A percentile compares a stretch with the other conserved stretches of the same genome.
phyloP scores from a whole-genome alignment of 2,329 filamentous ascomycete genomes.

The Exophiala sp. region DNA sequence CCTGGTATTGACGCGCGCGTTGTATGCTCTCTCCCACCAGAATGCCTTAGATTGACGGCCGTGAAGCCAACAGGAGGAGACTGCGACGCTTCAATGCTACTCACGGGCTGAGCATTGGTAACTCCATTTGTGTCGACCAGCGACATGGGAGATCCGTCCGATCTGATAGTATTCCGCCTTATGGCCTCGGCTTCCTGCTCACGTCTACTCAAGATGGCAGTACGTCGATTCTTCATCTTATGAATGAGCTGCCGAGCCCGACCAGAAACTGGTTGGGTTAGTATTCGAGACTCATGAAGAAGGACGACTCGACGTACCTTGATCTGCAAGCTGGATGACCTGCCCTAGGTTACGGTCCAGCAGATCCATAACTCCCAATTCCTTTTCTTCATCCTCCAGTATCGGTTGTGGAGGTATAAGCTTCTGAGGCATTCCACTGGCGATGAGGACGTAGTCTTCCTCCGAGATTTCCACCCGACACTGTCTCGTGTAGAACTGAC shows the following conservation, averaged over 20 bases:
- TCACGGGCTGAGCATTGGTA: constrained; percentile 25
- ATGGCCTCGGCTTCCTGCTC: constrained; percentile 45
- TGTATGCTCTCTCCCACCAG: constrained; percentile 26
- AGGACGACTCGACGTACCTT: constrained; percentile 47
- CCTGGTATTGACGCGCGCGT: not conserved
- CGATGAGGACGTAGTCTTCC: constrained; percentile 81
- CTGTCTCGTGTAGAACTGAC: constrained; percentile 79
- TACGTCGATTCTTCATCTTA: constrained; percentile 69
- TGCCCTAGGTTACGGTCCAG: constrained; percentile 73
- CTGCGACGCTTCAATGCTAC: constrained; percentile 33
- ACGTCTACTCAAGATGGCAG: constrained; percentile 66
- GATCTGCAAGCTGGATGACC: constrained; percentile 77
- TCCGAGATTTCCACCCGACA: constrained; percentile 80
- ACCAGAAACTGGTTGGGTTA: constrained; percentile 54
- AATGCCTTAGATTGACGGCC: constrained; percentile 55
- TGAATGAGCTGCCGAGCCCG: constrained; percentile 77
- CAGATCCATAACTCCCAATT: constrained; percentile 78
- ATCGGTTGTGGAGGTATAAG: constrained; percentile 77
- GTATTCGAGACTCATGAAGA: not conserved
- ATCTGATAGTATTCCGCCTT: constrained; percentile 12
- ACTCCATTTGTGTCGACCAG: constrained; percentile 28
- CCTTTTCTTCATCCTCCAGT: constrained; percentile 80
- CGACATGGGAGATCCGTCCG: constrained; percentile 24
- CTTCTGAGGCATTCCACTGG: constrained; percentile 76
- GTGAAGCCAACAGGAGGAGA: constrained; percentile 54